Conservation (phyloP, 495 filamentous ascomycete genomes). For the Penicillium diatomitis region DNA sequence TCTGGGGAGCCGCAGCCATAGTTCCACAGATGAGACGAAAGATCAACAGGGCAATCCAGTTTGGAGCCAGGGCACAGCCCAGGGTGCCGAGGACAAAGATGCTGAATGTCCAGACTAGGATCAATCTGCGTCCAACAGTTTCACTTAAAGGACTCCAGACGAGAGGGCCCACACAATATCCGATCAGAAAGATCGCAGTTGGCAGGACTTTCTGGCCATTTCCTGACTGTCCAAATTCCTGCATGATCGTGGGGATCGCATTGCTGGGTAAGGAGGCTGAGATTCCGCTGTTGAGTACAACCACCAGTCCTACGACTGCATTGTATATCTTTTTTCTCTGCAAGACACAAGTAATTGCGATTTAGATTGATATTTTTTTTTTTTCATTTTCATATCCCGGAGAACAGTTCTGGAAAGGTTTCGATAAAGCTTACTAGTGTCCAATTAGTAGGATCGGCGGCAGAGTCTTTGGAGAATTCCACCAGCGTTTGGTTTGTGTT, state of each 20-base stretch:
- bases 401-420: not conserved
- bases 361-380: no score
- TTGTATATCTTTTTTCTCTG: conserved; percentile 50
- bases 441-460: conserved; percentile 24
- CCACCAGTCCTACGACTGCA: conserved; percentile 44
- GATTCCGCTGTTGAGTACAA: conserved; percentile 66
- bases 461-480: conserved; percentile 22
- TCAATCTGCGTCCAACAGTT: conserved; percentile 54
- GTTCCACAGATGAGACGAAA: conserved; percentile 60
- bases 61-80: conserved; percentile 59
- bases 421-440: conserved; percentile 15
- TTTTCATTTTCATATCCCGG: no score
- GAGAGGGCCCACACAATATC: conserved; percentile 58
- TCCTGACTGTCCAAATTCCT: conserved; percentile 29
- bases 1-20: conserved; percentile 57
- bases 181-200: conserved; percentile 65
- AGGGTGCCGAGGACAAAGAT: conserved; percentile 60
- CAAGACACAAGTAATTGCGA: no score
- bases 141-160: conserved; percentile 64
- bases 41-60: conserved; percentile 55
- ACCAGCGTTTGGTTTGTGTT: conserved; percentile 19
- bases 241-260: conserved; percentile 43
- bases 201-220: conserved; percentile 51
- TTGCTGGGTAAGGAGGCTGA: conserved; percentile 60
- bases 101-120: conserved; percentile 53